Evolutionary conservation across 805 yeast species (phyloP), one percentile per base, ranked within the genome.

Genomic region (Phaffomyces opuntiae): DNA sequence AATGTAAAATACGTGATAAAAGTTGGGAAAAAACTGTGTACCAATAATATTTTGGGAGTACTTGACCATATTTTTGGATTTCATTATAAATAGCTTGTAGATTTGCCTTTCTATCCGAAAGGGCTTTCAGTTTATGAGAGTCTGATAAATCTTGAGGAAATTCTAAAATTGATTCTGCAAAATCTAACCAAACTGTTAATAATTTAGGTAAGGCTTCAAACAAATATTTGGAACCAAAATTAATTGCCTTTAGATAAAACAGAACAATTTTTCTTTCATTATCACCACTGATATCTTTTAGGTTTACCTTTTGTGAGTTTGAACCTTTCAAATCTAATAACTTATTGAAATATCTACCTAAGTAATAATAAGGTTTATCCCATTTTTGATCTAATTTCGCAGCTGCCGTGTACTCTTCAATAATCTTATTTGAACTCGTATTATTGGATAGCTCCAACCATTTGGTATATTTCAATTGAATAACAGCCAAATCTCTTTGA

Each of bases 371-470:
- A 0, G 95, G 88, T 53, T 83, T 82, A 39, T 86, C 95, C 83
- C 88, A 84, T 0, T 70, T 61, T 2, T 68, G 67, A 49, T 80
- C 80, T 17, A 79, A 58, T 33, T 68, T 65, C 16, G 77, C 72
- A 0, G 91, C 81, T 5, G 75, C 68, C 26, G 66, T 67, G 53
- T 88, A 93, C 51, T 87, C 87, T 27, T 73, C 74, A 19, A 84
- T 75, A 35, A 93, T 84, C 33, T 80, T 81, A 14, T 74, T 75
- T 9, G 95, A 80, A 9, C 88, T 81, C 31, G 89, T 83, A 58
- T 87, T 90, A 42, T 88, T 90, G 0, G 96, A 86, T 33, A 71
- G 70, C 57, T 89, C 96, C 16, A 89, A 68, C 98, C 98, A 93
- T 51, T 81, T 78, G 0, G 96, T 87, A 58, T 87, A 87, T 48